Evolutionary conservation across 805 yeast species (phyloP), one percentile per base, ranked within the genome.

Genomic region (Ogataea trehaloabstinens): DNA sequence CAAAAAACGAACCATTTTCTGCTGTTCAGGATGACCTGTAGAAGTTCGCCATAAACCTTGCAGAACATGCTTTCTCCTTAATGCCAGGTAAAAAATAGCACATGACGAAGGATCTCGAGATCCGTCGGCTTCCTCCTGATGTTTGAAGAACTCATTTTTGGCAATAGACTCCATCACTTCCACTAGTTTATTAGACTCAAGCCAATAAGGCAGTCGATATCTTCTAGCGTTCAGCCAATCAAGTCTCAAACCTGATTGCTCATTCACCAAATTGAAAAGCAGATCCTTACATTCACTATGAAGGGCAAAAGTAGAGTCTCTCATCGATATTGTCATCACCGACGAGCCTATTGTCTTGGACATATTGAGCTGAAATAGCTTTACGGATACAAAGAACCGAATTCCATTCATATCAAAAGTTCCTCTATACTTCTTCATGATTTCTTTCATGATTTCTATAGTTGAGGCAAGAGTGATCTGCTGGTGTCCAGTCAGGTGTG

Each of bases 221-320:
- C 75, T 76, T 42, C 70, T 64, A 2, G 82, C 78, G 30, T 65
- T 64, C 1, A 66, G 59, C 93, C 95, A 87, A 2, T 76, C 69
- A 28, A 86, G 46, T 43, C 70, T 64, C 31, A 58, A 38, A 41
- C 60, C 66, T 42, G 45, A 68, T 66, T 31, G 76, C 58, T 35
- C 69, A 36, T 70, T 66, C 11, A 82, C 66, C 6, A 73, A 49
- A 33, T 71, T 68, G 10, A 83, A 60, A 15, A 91, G 56, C 21
- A 86, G 55, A 37, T 83, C 89, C 47, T 84, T 85, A 43, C 85
- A 80, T 31, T 79, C 84, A 39, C 93, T 82, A 60, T 88, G 95
- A 18, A 85, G 63, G 0, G 96, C 98, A 90, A 95, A 91, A 35
- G 75, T 73, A 37, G 84, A 73, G 61, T 91, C 97, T 53, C 98